Percentiles rank a stretch among this genome's conserved stretches.
phyloP scores from a whole-genome alignment of 331 rosid species.

The Quercus phellos region DNA sequence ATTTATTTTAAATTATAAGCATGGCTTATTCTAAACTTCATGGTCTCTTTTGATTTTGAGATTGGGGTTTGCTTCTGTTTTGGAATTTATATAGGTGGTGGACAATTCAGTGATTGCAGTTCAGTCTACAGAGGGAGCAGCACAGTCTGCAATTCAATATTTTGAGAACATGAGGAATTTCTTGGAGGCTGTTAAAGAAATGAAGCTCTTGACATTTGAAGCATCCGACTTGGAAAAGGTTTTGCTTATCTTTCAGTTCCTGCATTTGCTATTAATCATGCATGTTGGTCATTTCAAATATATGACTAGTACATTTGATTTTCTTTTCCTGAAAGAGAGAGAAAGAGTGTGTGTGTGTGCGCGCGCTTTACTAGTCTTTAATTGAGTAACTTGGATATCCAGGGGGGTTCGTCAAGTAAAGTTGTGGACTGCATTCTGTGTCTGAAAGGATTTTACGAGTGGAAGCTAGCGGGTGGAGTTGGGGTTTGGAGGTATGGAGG shows the following conservation, averaged over 20 bases:
- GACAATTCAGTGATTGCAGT: constrained; percentile 66
- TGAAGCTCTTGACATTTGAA: constrained; percentile 90
- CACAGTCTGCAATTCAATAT: constrained; percentile 97
- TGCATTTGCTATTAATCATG: neutral
- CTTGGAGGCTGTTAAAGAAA: constrained; percentile 82
- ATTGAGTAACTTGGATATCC: constrained; percentile 27
- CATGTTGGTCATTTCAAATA: neutral
- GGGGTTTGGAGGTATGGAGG: constrained; percentile 99
- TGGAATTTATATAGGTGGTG: constrained; percentile 51
- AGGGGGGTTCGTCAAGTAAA: constrained; percentile 91
- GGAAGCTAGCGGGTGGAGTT: constrained; percentile 88
- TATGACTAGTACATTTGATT: neutral
- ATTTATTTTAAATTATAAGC: neutral
- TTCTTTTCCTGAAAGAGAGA: too few relatives aligned
- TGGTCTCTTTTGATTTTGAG: neutral
- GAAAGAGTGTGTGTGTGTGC: neutral
- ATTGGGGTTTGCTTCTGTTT: neutral
- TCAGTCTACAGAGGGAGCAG: constrained; percentile 79
- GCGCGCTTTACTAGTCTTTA: neutral
- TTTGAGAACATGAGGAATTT: constrained; percentile 96
- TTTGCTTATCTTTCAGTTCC: neutral
- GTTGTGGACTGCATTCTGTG: constrained; percentile 98
- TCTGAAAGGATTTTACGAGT: constrained; percentile 85
- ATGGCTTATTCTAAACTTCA: neutral
- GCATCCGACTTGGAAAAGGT: constrained; percentile 98